Conservation (phyloP, 768 basidiomycete species). For the Leccinum olivaceopallidum region DNA sequence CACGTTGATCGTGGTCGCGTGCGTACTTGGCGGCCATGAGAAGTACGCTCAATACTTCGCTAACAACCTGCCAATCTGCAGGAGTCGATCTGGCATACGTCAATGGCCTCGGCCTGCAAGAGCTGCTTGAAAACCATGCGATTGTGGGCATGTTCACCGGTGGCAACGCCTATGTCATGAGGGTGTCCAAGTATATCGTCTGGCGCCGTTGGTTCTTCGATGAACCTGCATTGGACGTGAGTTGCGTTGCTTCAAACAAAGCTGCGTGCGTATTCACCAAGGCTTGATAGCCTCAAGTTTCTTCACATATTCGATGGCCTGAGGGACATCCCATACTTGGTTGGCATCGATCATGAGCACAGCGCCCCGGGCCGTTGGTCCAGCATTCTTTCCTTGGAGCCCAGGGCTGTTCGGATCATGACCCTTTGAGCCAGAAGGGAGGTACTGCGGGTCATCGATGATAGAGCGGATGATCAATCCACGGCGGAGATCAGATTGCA, state of each 20-base stretch:
- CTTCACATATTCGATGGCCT: slow-evolving; percentile 91
- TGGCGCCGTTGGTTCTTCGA: slow-evolving; percentile 95
- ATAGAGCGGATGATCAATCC: slow-evolving; percentile 90
- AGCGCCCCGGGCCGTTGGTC: slow-evolving; percentile 88
- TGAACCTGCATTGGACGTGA: slow-evolving; percentile 61
- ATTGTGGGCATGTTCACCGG: slow-evolving; percentile 96
- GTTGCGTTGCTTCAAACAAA: background rate
- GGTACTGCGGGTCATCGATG: slow-evolving; percentile 89
- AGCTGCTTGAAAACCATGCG: slow-evolving; percentile 97
- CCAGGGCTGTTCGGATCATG: slow-evolving; percentile 62
- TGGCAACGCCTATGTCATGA: slow-evolving; percentile 89
- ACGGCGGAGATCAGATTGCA: slow-evolving; percentile 80
- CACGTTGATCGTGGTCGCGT: slow-evolving; percentile 1
- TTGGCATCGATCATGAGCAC: slow-evolving; percentile 98
- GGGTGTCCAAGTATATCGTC: slow-evolving; percentile 92
- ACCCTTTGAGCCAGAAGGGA: slow-evolving; percentile 57
- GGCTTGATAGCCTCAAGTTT: slow-evolving; percentile 79
- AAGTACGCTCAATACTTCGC: slow-evolving; percentile 90
- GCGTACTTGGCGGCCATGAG: slow-evolving; percentile 89
- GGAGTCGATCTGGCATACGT: slow-evolving; percentile 91
- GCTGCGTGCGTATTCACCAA: slow-evolving; percentile 50
- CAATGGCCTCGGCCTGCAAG: slow-evolving; percentile 88
- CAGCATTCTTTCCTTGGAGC: slow-evolving; percentile 87
- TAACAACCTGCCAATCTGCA: slow-evolving; percentile 93
- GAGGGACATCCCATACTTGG: slow-evolving; percentile 92